These are phyloP conservation scores for Friedmanniomyces endolithicus DNA, from an alignment of 495 filamentous ascomycete species.

Conservation along the genomic window DNA sequence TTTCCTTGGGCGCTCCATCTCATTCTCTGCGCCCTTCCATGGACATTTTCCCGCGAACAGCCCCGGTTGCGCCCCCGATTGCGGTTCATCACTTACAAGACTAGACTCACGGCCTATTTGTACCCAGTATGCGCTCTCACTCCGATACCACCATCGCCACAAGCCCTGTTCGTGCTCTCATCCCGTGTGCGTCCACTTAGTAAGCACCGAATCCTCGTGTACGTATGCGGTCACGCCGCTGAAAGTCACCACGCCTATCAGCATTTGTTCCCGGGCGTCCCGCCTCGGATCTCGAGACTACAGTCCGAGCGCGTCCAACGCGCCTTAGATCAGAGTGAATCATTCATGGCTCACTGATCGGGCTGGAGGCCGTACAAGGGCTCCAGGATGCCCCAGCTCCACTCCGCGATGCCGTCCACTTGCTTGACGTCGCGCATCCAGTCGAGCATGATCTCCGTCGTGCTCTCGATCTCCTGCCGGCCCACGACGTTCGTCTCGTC, in stretches of 20 bases:
- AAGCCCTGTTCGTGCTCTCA: neutral
- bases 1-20: neutral
- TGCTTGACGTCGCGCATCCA: conserved; percentile 43
- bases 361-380: conserved; percentile 13
- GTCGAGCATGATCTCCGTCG: conserved; percentile 38
- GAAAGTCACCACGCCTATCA: neutral
- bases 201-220: neutral
- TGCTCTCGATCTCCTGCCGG: conserved; percentile 37
- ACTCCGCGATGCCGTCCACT: conserved; percentile 36
- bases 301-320: neutral
- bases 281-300: neutral
- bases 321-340: neutral
- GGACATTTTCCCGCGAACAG: too few relatives aligned
- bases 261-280: neutral
- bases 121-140: too few relatives aligned
- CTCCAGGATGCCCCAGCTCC: conserved; percentile 42
- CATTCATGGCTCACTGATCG: neutral
- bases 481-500: conserved; percentile 33
- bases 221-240: neutral
- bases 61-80: too few relatives aligned
- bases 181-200: neutral
- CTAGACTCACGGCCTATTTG: too few relatives aligned
- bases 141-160: too few relatives aligned
- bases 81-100: too few relatives aligned
- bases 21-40: neutral